A percentile compares a stretch with the other conserved stretches of the same genome.
phyloP scores from a whole-genome alignment of 805 yeast genomes.

The Candida awuae region DNA sequence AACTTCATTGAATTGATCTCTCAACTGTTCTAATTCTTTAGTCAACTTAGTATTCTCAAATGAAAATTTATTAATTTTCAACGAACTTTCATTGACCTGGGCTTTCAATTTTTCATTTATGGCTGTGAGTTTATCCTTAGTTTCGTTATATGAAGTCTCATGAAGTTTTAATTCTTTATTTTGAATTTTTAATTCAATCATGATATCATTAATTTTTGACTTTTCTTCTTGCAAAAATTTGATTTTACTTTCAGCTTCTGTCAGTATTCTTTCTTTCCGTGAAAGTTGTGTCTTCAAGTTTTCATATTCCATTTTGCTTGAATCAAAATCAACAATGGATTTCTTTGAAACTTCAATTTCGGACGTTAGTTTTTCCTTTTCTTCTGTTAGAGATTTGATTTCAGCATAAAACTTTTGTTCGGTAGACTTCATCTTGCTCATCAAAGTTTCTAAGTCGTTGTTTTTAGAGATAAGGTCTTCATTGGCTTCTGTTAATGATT shows the following conservation, averaged over 20 bases:
- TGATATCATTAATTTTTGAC: slow-evolving; percentile 31
- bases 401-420: slow-evolving; percentile 26
- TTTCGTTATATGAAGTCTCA: slow-evolving; percentile 30
- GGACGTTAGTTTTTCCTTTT: slow-evolving; percentile 25
- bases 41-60: slow-evolving; percentile 35
- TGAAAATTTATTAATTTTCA: slow-evolving; percentile 35
- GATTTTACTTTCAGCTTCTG: slow-evolving; percentile 31
- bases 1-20: slow-evolving; percentile 32
- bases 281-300: slow-evolving; percentile 37
- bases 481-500: slow-evolving; percentile 14
- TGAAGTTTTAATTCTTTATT: slow-evolving; percentile 33
- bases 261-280: slow-evolving; percentile 37
- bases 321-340: slow-evolving; percentile 33
- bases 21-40: slow-evolving; percentile 34
- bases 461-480: slow-evolving; percentile 9
- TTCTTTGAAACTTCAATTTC: slow-evolving; percentile 33
- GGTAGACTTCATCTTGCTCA: slow-evolving; percentile 22
- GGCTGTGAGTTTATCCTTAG: slow-evolving; percentile 34
- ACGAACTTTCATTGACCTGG: slow-evolving; percentile 27
- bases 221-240: slow-evolving; percentile 34
- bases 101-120: slow-evolving; percentile 34
- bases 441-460: slow-evolving; percentile 9
- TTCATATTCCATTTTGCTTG: slow-evolving; percentile 42
- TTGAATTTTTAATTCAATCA: slow-evolving; percentile 34
- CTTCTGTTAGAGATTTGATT: slow-evolving; percentile 28